These are phyloP conservation scores for Monsonia emarginata DNA, from an alignment of 441 rosid genomes.

Conservation along the genomic window DNA sequence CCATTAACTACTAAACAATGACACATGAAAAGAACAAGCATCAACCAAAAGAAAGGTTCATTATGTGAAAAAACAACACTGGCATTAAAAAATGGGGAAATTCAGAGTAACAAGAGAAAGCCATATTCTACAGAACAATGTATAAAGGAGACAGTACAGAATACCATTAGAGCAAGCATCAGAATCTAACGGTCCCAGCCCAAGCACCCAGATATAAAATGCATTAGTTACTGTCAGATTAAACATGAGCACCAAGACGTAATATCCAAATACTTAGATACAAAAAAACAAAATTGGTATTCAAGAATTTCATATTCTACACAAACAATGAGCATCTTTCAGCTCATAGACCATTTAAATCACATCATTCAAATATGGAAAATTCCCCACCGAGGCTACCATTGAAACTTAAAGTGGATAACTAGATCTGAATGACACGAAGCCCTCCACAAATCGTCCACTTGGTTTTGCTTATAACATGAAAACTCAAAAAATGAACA, in stretches of 20 bases:
- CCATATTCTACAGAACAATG: conserved; percentile 49
- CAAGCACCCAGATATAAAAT: conserved; percentile 25
- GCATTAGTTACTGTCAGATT: conserved; percentile 2
- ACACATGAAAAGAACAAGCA: conserved; percentile 18
- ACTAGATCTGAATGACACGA: background rate
- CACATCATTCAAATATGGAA: conserved; percentile 22
- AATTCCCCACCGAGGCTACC: conserved; percentile 31
- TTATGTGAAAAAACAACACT: conserved; percentile 47
- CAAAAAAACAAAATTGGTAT: conserved; percentile 20
- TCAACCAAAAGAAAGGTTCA: conserved; percentile 28
- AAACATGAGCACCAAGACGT: background rate
- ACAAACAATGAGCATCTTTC: conserved; percentile 36
- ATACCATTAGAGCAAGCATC: conserved; percentile 39
- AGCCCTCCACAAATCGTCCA: background rate
- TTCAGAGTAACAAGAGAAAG: conserved; percentile 15
- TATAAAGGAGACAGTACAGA: conserved; percentile 25
- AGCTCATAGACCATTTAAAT: conserved; percentile 29
- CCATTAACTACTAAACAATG: conserved; percentile 9
- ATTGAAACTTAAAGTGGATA: background rate
- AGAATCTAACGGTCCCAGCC: conserved; percentile 46
- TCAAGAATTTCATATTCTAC: conserved; percentile 20
- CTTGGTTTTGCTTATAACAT: background rate
- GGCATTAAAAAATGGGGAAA: conserved; percentile 24
- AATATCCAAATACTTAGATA: conserved; percentile 6
- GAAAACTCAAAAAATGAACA: background rate